Evolutionary conservation across 768 basidiomycete genomes (phyloP).

Genomic region (Ramaria rubella): DNA sequence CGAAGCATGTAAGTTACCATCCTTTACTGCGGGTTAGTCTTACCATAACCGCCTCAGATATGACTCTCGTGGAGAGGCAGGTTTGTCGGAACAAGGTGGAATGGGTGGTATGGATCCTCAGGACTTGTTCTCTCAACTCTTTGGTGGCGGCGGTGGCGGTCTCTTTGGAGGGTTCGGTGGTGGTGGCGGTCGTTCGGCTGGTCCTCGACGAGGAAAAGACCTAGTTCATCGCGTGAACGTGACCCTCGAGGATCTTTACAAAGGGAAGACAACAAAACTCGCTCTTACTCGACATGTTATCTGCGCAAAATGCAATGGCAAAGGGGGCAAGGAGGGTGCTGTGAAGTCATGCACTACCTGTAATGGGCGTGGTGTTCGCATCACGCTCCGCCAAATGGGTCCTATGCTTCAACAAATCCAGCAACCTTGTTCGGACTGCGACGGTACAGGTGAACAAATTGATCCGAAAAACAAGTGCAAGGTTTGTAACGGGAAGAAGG

Average conservation of each 20-base stretch:
- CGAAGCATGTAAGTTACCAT: constrained; percentile 39
- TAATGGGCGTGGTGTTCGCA: constrained; percentile 82
- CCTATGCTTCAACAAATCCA: constrained; percentile 99
- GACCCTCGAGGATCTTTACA: constrained; percentile 97
- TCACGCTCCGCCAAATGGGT: constrained; percentile 94
- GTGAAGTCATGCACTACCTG: constrained; percentile 74
- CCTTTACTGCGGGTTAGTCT: background rate
- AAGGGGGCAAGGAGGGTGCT: constrained; percentile 96
- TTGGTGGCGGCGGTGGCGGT: constrained; percentile 53
- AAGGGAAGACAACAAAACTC: constrained; percentile 97
- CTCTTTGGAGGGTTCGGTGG: constrained; percentile 59
- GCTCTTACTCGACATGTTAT: constrained; percentile 93
- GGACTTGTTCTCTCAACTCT: constrained; percentile 96
- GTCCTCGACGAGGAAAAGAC: constrained; percentile 93
- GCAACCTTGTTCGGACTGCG: constrained; percentile 89
- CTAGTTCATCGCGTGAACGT: constrained; percentile 95
- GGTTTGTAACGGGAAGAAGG: constrained; percentile 93
- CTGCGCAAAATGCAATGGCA: constrained; percentile 90
- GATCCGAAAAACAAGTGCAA: constrained; percentile 89
- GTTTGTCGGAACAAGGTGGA: constrained; percentile 76
- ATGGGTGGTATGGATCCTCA: constrained; percentile 95
- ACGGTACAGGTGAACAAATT: constrained; percentile 91
- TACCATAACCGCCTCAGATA: constrained; percentile 35
- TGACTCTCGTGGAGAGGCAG: constrained; percentile 90
- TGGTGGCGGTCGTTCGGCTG: constrained; percentile 48